A percentile compares a stretch with the other conserved stretches of the same genome.
These are phyloP conservation scores for Gracilaria domingensis DNA, from an alignment of 23 red algal species.

Conservation along the genomic window DNA sequence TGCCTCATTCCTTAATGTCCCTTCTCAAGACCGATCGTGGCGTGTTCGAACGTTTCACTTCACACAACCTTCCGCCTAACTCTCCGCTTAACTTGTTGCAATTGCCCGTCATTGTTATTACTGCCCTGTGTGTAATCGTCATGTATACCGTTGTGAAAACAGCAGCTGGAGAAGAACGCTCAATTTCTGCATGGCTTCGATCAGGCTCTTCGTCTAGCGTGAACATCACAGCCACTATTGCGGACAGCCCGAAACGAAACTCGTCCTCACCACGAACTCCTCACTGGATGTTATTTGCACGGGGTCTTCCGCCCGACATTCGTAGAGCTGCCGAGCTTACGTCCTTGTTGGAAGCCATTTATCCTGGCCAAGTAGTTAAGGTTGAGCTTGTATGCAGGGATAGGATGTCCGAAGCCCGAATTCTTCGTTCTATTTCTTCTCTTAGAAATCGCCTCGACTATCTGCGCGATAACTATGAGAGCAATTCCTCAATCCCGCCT, in stretches of 20 bases:
- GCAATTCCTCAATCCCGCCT: not conserved
- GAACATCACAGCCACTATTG: not conserved
- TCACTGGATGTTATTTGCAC: constrained; percentile 77
- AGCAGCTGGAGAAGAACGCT: constrained; percentile 66
- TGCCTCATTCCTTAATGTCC: constrained; percentile 47
- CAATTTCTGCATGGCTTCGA: constrained; percentile 60
- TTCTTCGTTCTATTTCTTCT: constrained; percentile 61
- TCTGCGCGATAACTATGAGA: constrained; percentile 40
- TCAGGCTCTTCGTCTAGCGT: constrained; percentile 38
- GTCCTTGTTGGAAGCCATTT: constrained; percentile 49
- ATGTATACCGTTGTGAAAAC: constrained; percentile 69
- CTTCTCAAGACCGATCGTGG: constrained; percentile 70
- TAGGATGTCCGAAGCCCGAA: constrained; percentile 72
- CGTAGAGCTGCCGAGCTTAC: constrained; percentile 39
- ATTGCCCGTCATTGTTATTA: constrained; percentile 67
- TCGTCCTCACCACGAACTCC: constrained; percentile 11
- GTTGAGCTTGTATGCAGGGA: constrained; percentile 78
- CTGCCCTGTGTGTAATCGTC: constrained; percentile 71
- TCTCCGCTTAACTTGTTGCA: constrained; percentile 64
- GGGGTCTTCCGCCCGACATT: constrained; percentile 73
- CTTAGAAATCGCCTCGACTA: constrained; percentile 65
- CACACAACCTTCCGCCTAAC: constrained; percentile 74
- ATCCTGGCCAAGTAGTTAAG: constrained; percentile 52
- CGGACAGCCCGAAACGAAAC: constrained; percentile 17
- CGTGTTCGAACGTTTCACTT: constrained; percentile 80